Percentiles rank a stretch among this genome's conserved stretches.
phyloP scores from a whole-genome alignment of 139 green algal species.

The Yamagishiella unicocca region DNA sequence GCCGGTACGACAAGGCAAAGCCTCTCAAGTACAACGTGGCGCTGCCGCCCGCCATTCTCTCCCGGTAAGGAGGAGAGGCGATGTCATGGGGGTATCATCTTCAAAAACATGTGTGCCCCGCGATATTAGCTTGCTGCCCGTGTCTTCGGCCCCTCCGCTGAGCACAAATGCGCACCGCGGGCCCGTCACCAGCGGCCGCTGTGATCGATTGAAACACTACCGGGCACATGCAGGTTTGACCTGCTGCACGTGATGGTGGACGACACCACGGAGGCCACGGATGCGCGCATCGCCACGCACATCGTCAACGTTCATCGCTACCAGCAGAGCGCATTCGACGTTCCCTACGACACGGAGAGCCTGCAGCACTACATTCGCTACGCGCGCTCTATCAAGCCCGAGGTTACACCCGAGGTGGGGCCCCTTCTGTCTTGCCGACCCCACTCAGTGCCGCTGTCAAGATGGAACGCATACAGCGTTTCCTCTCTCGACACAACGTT shows the following conservation, averaged over 20 bases:
- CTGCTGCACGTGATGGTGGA: conserved; percentile 97
- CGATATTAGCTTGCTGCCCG: too few relatives aligned
- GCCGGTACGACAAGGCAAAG: conserved; percentile 90
- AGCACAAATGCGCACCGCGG: too few relatives aligned
- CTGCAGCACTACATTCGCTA: conserved; percentile 98
- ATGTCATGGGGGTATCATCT: too few relatives aligned
- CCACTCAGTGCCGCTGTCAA: too few relatives aligned
- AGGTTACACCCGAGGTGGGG: conserved; percentile 68
- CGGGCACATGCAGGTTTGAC: conserved; percentile 98
- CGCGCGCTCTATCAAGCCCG: conserved; percentile 88
- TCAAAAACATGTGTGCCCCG: too few relatives aligned
- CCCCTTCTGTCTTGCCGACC: too few relatives aligned
- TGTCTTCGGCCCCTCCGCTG: too few relatives aligned
- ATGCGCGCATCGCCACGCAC: conserved; percentile 86
- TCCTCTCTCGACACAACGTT: too few relatives aligned
- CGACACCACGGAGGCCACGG: conserved; percentile 84
- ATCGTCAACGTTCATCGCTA: conserved; percentile 84
- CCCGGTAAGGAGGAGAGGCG: conserved; percentile 93
- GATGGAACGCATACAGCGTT: too few relatives aligned
- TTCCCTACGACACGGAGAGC: conserved; percentile 87
- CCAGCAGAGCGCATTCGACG: conserved; percentile 60
- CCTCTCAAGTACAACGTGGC: conserved; percentile 97
- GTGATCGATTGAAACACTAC: too few relatives aligned
- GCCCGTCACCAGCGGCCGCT: too few relatives aligned
- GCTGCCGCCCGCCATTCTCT: conserved; percentile 98